Evolutionary conservation across 257 asterid species (phyloP).

Genomic region (Nyctanthes arbortristis): DNA sequence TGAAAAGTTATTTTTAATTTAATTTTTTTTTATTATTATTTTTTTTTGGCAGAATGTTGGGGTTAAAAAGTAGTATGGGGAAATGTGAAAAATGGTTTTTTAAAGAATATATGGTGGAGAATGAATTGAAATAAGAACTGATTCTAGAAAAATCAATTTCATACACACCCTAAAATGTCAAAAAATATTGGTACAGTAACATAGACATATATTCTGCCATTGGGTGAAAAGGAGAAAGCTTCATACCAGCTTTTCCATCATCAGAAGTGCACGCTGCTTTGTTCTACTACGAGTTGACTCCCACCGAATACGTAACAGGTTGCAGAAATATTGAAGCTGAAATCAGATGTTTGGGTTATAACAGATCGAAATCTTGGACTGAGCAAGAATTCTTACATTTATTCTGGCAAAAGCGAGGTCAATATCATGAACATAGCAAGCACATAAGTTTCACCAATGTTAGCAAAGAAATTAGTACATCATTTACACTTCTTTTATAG

Average conservation of each 20-base stretch:
- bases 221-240: not conserved
- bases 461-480: constrained; percentile 1
- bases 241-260: constrained; percentile 82
- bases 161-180: too few relatives aligned
- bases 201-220: not conserved
- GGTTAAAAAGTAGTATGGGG: too few relatives aligned
- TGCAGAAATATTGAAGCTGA: constrained; percentile 62
- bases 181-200: not conserved
- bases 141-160: too few relatives aligned
- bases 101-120: too few relatives aligned
- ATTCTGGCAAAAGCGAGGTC: not conserved
- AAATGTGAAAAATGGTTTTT: too few relatives aligned
- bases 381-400: not conserved
- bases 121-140: too few relatives aligned
- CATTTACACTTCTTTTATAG: too few relatives aligned
- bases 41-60: too few relatives aligned
- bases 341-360: constrained; percentile 20
- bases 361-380: constrained; percentile 19
- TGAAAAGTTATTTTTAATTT: too few relatives aligned
- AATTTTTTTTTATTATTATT: too few relatives aligned
- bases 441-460: not conserved
- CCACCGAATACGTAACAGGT: constrained; percentile 81
- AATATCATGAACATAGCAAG: constrained; percentile 3
- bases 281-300: constrained; percentile 90
- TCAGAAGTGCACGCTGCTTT: constrained; percentile 84